Percentiles rank a stretch among this genome's conserved stretches.
These are phyloP conservation scores for Suhomyces xylopsoci DNA, from an alignment of 805 yeast species.

Conservation along the genomic window DNA sequence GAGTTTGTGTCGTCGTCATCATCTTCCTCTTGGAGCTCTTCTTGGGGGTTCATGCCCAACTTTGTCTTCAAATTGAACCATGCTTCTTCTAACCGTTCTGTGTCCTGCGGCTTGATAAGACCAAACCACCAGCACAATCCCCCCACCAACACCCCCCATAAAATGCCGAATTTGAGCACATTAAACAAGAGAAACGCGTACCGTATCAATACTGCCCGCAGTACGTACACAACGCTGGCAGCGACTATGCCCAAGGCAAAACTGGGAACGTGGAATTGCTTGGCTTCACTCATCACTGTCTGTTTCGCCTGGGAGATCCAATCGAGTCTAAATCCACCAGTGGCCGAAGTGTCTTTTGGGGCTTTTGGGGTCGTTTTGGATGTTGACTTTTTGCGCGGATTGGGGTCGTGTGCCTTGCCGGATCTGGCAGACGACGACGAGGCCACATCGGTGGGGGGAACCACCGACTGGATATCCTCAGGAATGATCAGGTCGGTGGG, in stretches of 20 bases:
- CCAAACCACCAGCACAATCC: conserved; percentile 32
- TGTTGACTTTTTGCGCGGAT: not conserved
- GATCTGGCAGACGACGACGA: not conserved
- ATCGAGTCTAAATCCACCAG: not conserved
- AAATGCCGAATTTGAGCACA: conserved; percentile 19
- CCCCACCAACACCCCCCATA: conserved; percentile 24
- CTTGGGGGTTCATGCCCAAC: not conserved
- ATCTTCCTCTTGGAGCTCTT: not conserved
- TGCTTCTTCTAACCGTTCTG: conserved; percentile 5
- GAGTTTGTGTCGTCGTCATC: not conserved
- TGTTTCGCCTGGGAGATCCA: not conserved
- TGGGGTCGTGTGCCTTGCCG: not conserved
- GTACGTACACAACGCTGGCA: conserved; percentile 19
- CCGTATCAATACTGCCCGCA: conserved; percentile 20
- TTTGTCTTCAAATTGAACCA: conserved; percentile 3
- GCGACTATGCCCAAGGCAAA: conserved; percentile 26
- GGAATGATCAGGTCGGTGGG: not conserved
- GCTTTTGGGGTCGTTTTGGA: not conserved
- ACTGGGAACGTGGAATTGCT: conserved; percentile 23
- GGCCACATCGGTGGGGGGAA: not conserved
- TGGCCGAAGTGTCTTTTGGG: not conserved
- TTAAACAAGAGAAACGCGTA: conserved; percentile 17
- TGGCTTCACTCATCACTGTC: conserved; percentile 1
- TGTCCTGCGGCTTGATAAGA: conserved; percentile 15
- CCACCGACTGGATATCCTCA: not conserved